phyloP scores from a whole-genome alignment of 495 filamentous ascomycete genomes.

The Hyaloscypha finlandica region DNA sequence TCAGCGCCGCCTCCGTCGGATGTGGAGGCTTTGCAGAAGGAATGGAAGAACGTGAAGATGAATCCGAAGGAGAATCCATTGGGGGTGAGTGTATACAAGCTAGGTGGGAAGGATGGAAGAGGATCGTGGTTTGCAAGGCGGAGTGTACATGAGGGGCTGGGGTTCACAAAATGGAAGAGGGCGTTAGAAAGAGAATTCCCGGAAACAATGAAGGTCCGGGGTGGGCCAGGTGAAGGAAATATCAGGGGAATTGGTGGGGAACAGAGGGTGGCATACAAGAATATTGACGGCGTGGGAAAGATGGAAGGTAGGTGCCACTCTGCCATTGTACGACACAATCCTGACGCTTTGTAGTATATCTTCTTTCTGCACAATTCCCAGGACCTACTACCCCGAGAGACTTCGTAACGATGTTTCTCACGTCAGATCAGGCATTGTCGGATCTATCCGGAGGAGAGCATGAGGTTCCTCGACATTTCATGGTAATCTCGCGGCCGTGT shows the following conservation, averaged over 20 bases:
- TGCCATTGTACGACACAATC: not conserved
- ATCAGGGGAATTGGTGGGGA: slow-evolving; percentile 86
- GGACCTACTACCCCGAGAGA: slow-evolving; percentile 85
- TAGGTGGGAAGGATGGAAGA: slow-evolving; percentile 73
- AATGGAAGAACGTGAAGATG: slow-evolving; percentile 87
- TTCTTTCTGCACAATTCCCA: slow-evolving; percentile 86
- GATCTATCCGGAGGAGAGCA: slow-evolving; percentile 25
- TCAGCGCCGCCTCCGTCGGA: slow-evolving; percentile 48
- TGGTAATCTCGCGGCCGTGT: slow-evolving; percentile 85
- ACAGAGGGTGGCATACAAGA: slow-evolving; percentile 60
- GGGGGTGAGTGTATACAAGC: slow-evolving; percentile 76
- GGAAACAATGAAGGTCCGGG: slow-evolving; percentile 61
- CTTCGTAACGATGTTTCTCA: slow-evolving; percentile 78
- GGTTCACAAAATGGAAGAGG: slow-evolving; percentile 68
- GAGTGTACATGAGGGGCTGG: slow-evolving; percentile 75
- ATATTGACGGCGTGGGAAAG: slow-evolving; percentile 55
- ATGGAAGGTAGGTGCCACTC: slow-evolving; percentile 50
- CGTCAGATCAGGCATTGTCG: slow-evolving; percentile 43
- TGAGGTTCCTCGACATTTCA: slow-evolving; percentile 61
- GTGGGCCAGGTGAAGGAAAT: slow-evolving; percentile 64
- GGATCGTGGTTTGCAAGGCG: slow-evolving; percentile 89
- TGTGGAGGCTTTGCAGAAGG: slow-evolving; percentile 59
- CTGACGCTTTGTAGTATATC: slow-evolving; percentile 59
- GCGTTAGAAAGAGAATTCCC: slow-evolving; percentile 63
- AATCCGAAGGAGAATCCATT: slow-evolving; percentile 72